Base-by-base conservation (phyloP, 1,284 basidiomycete genomes). In the Puccinia triticina region DNA sequence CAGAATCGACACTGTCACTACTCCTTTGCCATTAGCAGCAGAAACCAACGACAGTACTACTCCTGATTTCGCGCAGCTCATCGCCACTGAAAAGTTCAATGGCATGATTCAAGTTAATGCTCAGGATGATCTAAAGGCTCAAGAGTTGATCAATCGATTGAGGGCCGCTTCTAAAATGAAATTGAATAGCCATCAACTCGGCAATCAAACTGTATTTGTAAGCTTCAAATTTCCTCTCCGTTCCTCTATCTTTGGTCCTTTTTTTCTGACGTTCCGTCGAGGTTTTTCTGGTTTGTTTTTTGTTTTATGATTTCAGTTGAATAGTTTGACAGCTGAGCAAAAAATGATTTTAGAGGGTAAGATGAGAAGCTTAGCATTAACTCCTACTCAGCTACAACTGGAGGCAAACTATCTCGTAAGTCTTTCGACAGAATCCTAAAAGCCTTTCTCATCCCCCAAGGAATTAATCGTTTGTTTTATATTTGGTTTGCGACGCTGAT, bases 261-360 rank as follows among this genome's bases (percentile, higher is more conserved):
- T 18, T 32, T 34, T 53, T 32, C 48, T 48, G 26, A 73, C 40
- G 8, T 46, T 69, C 34, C 2, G 7, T 43, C 4, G 21, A 18
- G 5, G 32, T 26, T 32, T 23, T 34, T 18, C 5, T 73, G 14
- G 10, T 3, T n/a, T 12, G 34, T 34, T 12, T 14, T 73, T 55
- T 73, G 7, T 4, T 55, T 34, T n/a, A n/a, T n/a, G n/a, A n/a
- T 32, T 73, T 37, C 32, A 81, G 79, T 64, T 61, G 29, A 61
- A 81, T 23, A 81, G 79, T 37, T 53, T 81, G 50, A 74, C 23
- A n/a, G 37, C 79, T 48, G 71, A 81, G 11, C 79, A 81, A 81
- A 74, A 40, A 57, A 34, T 66, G 18, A 81, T 73, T n/a, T 46
- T 81, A 34, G 79, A 81, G 23, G 66, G 71, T 55, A 74, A 66